Evolutionary conservation across 1,284 basidiomycete genomes (phyloP), one percentile per base, ranked within the genome.

Genomic region (Naganishia albida): DNA sequence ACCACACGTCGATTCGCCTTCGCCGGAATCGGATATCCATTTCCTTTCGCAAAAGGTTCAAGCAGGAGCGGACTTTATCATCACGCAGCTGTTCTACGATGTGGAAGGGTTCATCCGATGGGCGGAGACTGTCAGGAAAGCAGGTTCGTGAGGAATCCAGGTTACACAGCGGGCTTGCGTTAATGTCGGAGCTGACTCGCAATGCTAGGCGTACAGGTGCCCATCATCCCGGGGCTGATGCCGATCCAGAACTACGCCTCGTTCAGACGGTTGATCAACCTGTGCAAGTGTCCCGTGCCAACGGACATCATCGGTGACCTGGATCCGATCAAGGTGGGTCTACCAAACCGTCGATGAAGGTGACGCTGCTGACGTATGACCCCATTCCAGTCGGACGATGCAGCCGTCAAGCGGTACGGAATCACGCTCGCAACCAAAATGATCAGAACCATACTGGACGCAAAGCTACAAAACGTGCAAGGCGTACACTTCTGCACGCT

Each of bases 51-150:
- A 83, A 40, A 99, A 99, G 79, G 87, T 98, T 48, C 89, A 97
- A 70, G 93, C 92, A 0, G 96, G 96, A 7, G 95, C 95, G 2
- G 88, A 96, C 73, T 97, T 93, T 77, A 90, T 99, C 69, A 83
- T 99, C 68, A 99, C 96, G 0, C 96, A 99, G 75, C 83, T 99
- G 44, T 99, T 99, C 78, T 99, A 99, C 78, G 95, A 99, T 73
- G 87, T 90, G 20, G 88, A 93, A 63, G 83, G 85, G 26, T 97
- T 95, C 78, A 79, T 92, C 55, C 74, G 80, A 38, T 97, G 93
- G 93, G 78, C 88, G 16, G 78, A 82, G 70, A 86, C 85, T 70
- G 87, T 92, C 49, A 83, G 91, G 67, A 82, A 79, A 23, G 86
- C 82, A 77, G 91, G 91, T 90, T 64, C 59, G 83, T 78, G 10